phyloP scores from a whole-genome alignment of 257 asterid species.

The Misopates orontium region DNA sequence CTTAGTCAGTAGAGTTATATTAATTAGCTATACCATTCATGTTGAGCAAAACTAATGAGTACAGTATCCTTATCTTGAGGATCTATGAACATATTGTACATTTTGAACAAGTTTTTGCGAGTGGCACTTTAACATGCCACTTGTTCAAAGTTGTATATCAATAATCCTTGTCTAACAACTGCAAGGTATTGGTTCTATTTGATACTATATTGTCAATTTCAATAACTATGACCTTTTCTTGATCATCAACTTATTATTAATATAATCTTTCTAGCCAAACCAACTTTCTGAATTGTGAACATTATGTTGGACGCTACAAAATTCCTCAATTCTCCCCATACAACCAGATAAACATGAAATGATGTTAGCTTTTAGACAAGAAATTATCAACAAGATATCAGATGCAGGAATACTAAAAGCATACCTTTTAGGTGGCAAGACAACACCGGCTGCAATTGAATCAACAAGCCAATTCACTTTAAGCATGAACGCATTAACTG shows the following conservation, averaged over 20 bases:
- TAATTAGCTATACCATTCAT: background rate
- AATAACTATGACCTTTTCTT: background rate
- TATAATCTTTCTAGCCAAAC: background rate
- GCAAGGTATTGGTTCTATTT: background rate
- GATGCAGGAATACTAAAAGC: slow-evolving; percentile 30
- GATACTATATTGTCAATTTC: background rate
- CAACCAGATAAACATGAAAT: slow-evolving; percentile 18
- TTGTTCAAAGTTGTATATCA: background rate
- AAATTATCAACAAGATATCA: slow-evolving; percentile 6
- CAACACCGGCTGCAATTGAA: slow-evolving; percentile 58
- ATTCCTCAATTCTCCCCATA: slow-evolving; percentile 5
- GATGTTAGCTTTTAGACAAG: slow-evolving; percentile 6
- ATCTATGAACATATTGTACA: background rate
- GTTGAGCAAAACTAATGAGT: background rate
- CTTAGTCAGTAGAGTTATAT: no score
- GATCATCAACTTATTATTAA: background rate
- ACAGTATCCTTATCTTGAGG: background rate
- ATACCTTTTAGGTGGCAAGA: slow-evolving; percentile 67
- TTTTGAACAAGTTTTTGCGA: background rate
- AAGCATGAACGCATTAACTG: slow-evolving; percentile 65
- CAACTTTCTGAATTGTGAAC: slow-evolving; percentile 14
- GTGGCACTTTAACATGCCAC: background rate
- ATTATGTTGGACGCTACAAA: slow-evolving; percentile 5
- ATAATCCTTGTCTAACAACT: no score
- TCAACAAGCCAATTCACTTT: slow-evolving; percentile 74